Percentiles rank a stretch among this genome's conserved stretches.
phyloP scores from a whole-genome alignment of 1,139 yeast species.

The Saccharomyces pastorianus region DNA sequence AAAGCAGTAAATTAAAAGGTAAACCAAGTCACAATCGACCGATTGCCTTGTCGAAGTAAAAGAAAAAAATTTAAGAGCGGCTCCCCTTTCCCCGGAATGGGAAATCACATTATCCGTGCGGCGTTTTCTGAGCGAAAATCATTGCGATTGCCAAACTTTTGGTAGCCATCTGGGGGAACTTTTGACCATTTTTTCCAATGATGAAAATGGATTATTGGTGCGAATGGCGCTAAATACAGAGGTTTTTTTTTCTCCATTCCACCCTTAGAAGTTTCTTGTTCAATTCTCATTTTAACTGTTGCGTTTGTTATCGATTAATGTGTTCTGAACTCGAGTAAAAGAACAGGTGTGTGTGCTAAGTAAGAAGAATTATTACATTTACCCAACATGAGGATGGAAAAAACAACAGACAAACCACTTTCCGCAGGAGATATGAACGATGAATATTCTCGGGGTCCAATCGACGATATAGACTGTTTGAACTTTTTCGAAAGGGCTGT shows the following conservation, averaged over 20 bases:
- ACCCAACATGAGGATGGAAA: not conserved
- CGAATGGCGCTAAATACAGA: not conserved
- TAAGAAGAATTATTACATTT: not conserved
- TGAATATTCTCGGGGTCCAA: not conserved
- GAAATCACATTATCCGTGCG: not conserved
- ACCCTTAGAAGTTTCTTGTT: not conserved
- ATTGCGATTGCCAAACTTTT: not conserved
- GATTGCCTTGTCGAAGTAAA: not conserved
- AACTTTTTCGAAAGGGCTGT: constrained; percentile 4
- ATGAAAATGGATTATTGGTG: not conserved
- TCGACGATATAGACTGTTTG: not conserved
- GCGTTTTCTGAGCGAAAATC: not conserved
- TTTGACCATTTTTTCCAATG: not conserved
- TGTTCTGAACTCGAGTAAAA: not conserved
- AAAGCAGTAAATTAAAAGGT: too few relatives aligned
- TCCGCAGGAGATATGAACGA: not conserved
- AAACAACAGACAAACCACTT: not conserved
- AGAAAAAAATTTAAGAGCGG: not conserved
- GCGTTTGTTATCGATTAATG: not conserved
- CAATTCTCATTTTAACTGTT: not conserved
- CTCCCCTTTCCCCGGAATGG: constrained; percentile 1
- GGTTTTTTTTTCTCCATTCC: not conserved
- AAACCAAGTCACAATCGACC: not conserved
- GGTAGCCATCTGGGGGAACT: constrained; percentile 1
- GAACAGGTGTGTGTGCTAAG: not conserved